Evolutionary conservation across 768 basidiomycete genomes (phyloP).

Genomic region (Termitomyces sp.): DNA sequence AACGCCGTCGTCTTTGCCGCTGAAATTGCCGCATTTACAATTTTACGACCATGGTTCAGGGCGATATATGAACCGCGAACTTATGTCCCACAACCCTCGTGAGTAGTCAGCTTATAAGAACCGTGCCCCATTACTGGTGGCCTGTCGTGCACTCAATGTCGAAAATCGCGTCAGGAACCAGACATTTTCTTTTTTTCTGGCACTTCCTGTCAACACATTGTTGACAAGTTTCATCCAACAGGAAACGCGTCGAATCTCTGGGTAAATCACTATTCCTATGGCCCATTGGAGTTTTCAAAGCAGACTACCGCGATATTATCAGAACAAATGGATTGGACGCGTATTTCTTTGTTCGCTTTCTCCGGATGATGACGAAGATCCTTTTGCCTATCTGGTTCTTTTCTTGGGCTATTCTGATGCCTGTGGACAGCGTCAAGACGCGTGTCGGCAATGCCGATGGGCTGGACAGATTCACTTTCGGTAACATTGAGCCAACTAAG

Average conservation of each 20-base stretch:
- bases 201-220: not conserved
- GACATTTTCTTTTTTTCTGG: not conserved
- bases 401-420: slow-evolving; percentile 84
- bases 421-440: slow-evolving; percentile 60
- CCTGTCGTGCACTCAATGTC: too few species aligned
- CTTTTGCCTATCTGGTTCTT: slow-evolving; percentile 90
- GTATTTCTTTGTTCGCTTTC: slow-evolving; percentile 90
- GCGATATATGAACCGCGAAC: slow-evolving; percentile 88
- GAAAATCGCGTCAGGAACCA: not conserved
- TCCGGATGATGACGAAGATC: slow-evolving; percentile 78
- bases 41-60: slow-evolving; percentile 82
- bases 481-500: slow-evolving; percentile 57
- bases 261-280: slow-evolving; percentile 50
- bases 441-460: slow-evolving; percentile 41
- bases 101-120: slow-evolving; percentile 14
- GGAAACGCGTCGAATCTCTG: slow-evolving; percentile 58
- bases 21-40: slow-evolving; percentile 75
- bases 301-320: slow-evolving; percentile 61
- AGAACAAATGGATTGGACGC: slow-evolving; percentile 82
- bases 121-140: not conserved
- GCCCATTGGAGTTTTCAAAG: slow-evolving; percentile 60
- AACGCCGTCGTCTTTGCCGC: slow-evolving; percentile 70
- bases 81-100: slow-evolving; percentile 47
- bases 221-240: slow-evolving; percentile 19
- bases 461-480: slow-evolving; percentile 74